A percentile compares a stretch with the other conserved stretches of the same genome.
These are phyloP conservation scores for Mucor irregularis DNA, from an alignment of 371 early-diverging fungal genomes.

Conservation along the genomic window DNA sequence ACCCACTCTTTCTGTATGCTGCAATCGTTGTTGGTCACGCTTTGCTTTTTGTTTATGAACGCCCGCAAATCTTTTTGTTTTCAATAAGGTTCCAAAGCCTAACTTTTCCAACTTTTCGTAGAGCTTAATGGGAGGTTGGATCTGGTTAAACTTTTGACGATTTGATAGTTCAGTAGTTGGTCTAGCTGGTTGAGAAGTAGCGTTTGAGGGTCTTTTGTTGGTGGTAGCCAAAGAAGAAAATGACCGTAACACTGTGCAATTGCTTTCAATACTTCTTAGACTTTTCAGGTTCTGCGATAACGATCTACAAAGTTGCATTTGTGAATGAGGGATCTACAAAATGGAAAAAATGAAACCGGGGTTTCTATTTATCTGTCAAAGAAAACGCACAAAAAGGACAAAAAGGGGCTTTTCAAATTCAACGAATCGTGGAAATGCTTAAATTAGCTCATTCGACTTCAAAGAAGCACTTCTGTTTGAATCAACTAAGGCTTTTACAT, in stretches of 20 bases:
- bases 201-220: too few relatives aligned
- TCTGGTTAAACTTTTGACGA: constrained; percentile 47
- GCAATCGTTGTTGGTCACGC: constrained; percentile 7
- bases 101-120: constrained; percentile 46
- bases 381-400: too few relatives aligned
- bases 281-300: neutral
- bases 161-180: constrained; percentile 26
- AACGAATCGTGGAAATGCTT: too few relatives aligned
- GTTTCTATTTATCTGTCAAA: neutral
- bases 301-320: constrained; percentile 8
- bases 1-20: constrained; percentile 14
- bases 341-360: neutral
- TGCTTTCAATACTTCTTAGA: neutral
- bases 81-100: constrained; percentile 44
- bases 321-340: neutral
- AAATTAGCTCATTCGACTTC: too few relatives aligned
- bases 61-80: constrained; percentile 37
- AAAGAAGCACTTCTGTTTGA: too few relatives aligned
- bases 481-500: neutral
- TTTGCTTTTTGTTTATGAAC: constrained; percentile 25
- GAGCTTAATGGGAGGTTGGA: constrained; percentile 39
- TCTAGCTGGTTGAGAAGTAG: neutral
- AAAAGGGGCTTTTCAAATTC: too few relatives aligned
- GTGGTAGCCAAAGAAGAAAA: constrained; percentile 1
- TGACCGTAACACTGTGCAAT: neutral